Evolutionary conservation across 305 asterid species (phyloP), one percentile per base, ranked within the genome.

Genomic region (Nicotiana rustica): DNA sequence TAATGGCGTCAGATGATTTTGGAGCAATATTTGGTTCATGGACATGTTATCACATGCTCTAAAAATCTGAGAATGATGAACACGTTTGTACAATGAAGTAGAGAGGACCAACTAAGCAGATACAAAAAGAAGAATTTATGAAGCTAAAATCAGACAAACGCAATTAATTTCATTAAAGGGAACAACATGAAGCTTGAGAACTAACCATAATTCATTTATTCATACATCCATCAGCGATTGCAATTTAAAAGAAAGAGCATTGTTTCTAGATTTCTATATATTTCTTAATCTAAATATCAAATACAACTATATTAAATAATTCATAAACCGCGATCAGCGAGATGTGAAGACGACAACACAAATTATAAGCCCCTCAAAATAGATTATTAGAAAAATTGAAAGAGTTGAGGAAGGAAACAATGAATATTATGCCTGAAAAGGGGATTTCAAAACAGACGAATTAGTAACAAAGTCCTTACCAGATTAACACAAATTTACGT

Each of bases 401-500:
- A 67, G 15, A 17, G 76, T 67, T 38, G 9, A 38, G 8, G 49
- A 38, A 38, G 47, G 49, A 67, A 67, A 33, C 55, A 35, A 67
- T 67, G 36, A 67, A 36, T 29, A 17, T 10, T 15, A 33, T 15
- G 52, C 75, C 52, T 12, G 25, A 35, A 67, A 35, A 67, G 17
- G 49, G 49, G 29, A 35, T 49, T 49, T 12, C 57, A 49, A 49
- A 1, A 49, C 14, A 3, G 57, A 4, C 14, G 29, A 25, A 25
- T 25, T 25, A 25, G 29, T 25, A 25, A 25, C 29, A 25, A 25
- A 25, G 29, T 25, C 60, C 60, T 55, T n/a, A 55, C 60, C 60
- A 38, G 47, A 38, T 38, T 38, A 38, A 38, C 2, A 38, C 0
- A 38, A 38, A 6, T 6, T 90, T 91, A 86, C 9, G 95, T 87